Base-by-base conservation (phyloP, 2,329 filamentous ascomycete species). In the Rhynchosporium graminicola region DNA sequence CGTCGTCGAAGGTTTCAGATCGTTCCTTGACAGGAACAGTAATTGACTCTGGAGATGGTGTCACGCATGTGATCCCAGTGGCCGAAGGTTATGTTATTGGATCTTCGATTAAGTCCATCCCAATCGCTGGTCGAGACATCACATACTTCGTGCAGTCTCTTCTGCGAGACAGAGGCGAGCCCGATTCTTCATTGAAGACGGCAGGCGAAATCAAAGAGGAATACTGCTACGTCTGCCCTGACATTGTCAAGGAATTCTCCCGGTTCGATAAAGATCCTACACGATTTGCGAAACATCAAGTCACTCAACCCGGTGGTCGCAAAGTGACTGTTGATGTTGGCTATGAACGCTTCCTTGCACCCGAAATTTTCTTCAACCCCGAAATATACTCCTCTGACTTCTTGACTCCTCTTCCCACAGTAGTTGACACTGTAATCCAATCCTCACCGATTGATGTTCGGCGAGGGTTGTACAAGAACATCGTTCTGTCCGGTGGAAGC, bases 351-450 rank as follows among this genome's bases (percentile, higher is more conserved):
- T 99, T 99, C 83, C 83, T 99, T 64, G 95, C 95, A 2, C 96
- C 96, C 29, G 95, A 99, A 77, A 99, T 99, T 74, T 99, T 99
- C 80, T 99, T 99, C 86, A 99, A 99, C 79, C 95, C 95, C 36
- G 95, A 99, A 80, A 99, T 99, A 73, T 98, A 98, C 83, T 97
- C 92, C 65, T 98, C 94, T 69, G 95, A 99, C 76, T 99, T 99
- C 82, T 81, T 99, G 68, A 99, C 95, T 12, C 95, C 95, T 13
- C 85, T 99, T 8, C 95, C 95, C 29, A 90, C 86, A 57, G 95
- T 99, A 57, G 96, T 99, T 65, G 95, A 99, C 75, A 90, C 89
- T 61, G 95, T 98, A 67, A 99, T 99, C 72, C 95, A 99, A 78
- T 94, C 92, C 61, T 97, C 94, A 40, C 95, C 95, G 47, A 99